Evolutionary conservation across 2,329 filamentous ascomycete species (phyloP).

Genomic region (Talaromyces sp.): DNA sequence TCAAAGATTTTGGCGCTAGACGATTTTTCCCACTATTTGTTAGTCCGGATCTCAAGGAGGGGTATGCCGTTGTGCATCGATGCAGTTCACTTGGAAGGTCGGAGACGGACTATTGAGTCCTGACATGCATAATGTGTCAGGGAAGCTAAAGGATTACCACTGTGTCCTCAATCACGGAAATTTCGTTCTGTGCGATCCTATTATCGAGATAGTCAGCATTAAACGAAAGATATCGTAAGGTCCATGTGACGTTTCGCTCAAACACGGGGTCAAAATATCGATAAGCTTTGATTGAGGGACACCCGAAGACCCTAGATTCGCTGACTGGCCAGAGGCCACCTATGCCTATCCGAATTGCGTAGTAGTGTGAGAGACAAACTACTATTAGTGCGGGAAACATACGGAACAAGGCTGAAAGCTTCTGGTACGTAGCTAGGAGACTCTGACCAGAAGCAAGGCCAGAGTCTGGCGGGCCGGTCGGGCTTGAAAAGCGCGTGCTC

Average conservation of each 20-base stretch:
- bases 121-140: constrained; percentile 1
- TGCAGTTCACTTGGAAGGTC: constrained; percentile 1
- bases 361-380: neutral
- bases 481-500: constrained; percentile 6
- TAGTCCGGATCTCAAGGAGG: constrained; percentile 13
- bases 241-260: constrained; percentile 6
- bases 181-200: neutral
- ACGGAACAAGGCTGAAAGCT: constrained; percentile 18
- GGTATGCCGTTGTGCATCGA: constrained; percentile 7
- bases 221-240: neutral
- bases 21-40: constrained; percentile 4
- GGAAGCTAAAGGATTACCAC: neutral
- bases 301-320: neutral
- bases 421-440: neutral
- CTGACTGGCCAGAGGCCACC: neutral
- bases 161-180: constrained; percentile 1
- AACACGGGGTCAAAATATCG: constrained; percentile 7
- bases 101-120: constrained; percentile 6
- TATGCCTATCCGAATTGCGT: neutral
- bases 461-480: constrained; percentile 1
- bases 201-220: neutral
- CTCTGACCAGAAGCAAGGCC: neutral
- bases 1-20: neutral
- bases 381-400: neutral
- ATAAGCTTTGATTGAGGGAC: constrained; percentile 5